Evolutionary conservation across 352 stramenopile genomes (phyloP).

Genomic region (Halophytophthora polymorphica): DNA sequence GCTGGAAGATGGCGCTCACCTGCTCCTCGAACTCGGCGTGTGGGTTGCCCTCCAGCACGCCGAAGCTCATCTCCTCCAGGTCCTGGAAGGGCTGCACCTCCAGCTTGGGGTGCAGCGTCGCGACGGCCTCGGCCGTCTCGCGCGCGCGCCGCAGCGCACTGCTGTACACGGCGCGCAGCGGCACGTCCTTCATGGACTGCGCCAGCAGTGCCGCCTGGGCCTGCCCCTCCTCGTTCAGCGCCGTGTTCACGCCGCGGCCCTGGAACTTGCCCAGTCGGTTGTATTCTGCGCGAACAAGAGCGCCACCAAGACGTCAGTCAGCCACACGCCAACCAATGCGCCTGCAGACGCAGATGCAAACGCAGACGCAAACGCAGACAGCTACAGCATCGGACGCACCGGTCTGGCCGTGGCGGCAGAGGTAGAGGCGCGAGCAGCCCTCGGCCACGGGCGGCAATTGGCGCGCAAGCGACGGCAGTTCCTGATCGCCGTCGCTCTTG

Average conservation of each 20-base stretch:
- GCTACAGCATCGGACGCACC: no score
- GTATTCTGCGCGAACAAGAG: slow-evolving; percentile 38
- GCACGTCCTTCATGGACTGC: slow-evolving; percentile 62
- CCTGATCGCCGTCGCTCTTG: slow-evolving; percentile 6
- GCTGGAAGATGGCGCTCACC: slow-evolving; percentile 56
- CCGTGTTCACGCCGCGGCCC: slow-evolving; percentile 72
- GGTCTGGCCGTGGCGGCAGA: slow-evolving; percentile 80
- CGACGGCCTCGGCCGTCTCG: slow-evolving; percentile 52
- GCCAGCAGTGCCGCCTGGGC: slow-evolving; percentile 60
- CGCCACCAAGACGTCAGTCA: no score
- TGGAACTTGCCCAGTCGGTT: slow-evolving; percentile 74
- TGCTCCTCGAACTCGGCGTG: slow-evolving; percentile 48
- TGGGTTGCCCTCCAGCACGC: slow-evolving; percentile 61
- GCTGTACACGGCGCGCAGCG: slow-evolving; percentile 66
- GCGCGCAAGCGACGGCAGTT: slow-evolving; percentile 27
- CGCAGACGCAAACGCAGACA: background rate
- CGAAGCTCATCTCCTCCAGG: slow-evolving; percentile 86
- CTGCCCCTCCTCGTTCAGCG: slow-evolving; percentile 57
- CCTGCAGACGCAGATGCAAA: no score
- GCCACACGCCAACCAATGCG: no score
- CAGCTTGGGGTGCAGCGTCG: slow-evolving; percentile 50
- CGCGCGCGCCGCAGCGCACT: slow-evolving; percentile 48
- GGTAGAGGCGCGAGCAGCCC: slow-evolving; percentile 58
- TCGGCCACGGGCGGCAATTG: slow-evolving; percentile 55
- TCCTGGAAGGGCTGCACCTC: slow-evolving; percentile 58